Conservation (phyloP, 75 land plant genomes). For the Pinus taeda region DNA sequence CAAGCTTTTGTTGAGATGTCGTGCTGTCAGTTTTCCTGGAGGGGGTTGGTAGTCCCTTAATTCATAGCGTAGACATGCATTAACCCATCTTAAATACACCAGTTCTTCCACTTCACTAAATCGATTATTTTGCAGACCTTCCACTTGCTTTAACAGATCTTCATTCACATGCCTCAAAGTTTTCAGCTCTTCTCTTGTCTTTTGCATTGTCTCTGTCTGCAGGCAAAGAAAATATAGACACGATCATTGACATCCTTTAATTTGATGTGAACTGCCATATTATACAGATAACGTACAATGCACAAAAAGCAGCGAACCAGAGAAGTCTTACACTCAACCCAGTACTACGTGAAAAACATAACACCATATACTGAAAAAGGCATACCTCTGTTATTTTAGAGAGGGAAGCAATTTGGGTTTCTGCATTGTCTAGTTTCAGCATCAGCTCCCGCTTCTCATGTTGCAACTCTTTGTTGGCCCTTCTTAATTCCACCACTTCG, state of each 20-base stretch:
- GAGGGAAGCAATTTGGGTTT: slow-evolving; percentile 45
- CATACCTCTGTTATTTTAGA: slow-evolving; percentile 56
- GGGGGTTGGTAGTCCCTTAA: slow-evolving; percentile 69
- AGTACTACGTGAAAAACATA: not conserved
- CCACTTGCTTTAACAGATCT: slow-evolving; percentile 63
- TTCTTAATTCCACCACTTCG: slow-evolving; percentile 53
- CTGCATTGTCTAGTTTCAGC: slow-evolving; percentile 55
- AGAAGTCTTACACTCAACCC: not conserved
- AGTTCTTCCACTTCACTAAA: slow-evolving; percentile 90
- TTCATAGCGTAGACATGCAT: slow-evolving; percentile 93
- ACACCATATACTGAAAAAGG: not conserved
- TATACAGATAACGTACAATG: not conserved
- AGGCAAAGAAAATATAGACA: not conserved
- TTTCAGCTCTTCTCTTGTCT: slow-evolving; percentile 24
- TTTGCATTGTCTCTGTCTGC: slow-evolving; percentile 44
- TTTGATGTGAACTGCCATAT: slow-evolving; percentile 1
- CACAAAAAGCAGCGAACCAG: not conserved
- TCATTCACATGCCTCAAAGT: slow-evolving; percentile 59
- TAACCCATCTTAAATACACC: slow-evolving; percentile 91
- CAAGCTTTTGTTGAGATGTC: slow-evolving; percentile 75
- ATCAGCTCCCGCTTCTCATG: slow-evolving; percentile 72
- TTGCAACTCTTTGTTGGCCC: slow-evolving; percentile 45
- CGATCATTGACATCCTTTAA: not conserved
- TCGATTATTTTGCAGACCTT: slow-evolving; percentile 67
- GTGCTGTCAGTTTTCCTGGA: slow-evolving; percentile 65